phyloP scores from a whole-genome alignment of 805 yeast species.

The Wickerhamomyces chaumierensis region DNA sequence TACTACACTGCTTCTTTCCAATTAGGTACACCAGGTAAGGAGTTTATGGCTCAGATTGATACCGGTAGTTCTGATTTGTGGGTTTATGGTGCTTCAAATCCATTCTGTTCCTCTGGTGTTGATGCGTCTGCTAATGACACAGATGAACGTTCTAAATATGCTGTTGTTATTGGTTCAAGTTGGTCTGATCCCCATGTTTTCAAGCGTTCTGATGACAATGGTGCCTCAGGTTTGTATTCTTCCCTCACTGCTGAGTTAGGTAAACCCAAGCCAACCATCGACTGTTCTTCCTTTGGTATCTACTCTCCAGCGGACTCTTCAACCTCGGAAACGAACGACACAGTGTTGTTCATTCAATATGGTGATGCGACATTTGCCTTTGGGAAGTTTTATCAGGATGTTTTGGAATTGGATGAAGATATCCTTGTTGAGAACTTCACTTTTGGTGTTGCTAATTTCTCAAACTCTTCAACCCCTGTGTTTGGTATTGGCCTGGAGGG shows the following conservation, averaged over 20 bases:
- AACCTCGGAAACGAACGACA: conserved; percentile 15
- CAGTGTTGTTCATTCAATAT: conserved; percentile 29
- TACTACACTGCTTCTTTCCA: conserved; percentile 7
- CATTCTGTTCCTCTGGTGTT: conserved; percentile 14
- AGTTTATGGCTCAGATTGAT: conserved; percentile 21
- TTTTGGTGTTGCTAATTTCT: conserved; percentile 54
- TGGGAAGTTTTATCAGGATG: conserved; percentile 56
- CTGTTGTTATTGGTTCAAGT: not conserved
- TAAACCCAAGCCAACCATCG: conserved; percentile 1
- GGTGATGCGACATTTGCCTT: conserved; percentile 36
- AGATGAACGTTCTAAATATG: too few species aligned
- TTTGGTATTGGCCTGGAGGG: conserved; percentile 63
- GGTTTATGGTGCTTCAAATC: conserved; percentile 19
- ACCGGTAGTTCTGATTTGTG: conserved; percentile 27
- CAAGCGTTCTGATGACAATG: too few species aligned
- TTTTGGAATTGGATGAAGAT: conserved; percentile 33
- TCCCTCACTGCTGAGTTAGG: conserved; percentile 4
- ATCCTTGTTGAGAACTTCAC: conserved; percentile 36
- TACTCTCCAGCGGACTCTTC: conserved; percentile 16
- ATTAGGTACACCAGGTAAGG: conserved; percentile 8
- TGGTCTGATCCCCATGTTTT: too few species aligned
- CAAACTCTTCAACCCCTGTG: conserved; percentile 58
- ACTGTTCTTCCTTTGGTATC: conserved; percentile 7
- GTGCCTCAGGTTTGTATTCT: not conserved
- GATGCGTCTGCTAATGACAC: not conserved